Evolutionary conservation across 352 stramenopile species (phyloP).

Genomic region (Phytophthora sojae): DNA sequence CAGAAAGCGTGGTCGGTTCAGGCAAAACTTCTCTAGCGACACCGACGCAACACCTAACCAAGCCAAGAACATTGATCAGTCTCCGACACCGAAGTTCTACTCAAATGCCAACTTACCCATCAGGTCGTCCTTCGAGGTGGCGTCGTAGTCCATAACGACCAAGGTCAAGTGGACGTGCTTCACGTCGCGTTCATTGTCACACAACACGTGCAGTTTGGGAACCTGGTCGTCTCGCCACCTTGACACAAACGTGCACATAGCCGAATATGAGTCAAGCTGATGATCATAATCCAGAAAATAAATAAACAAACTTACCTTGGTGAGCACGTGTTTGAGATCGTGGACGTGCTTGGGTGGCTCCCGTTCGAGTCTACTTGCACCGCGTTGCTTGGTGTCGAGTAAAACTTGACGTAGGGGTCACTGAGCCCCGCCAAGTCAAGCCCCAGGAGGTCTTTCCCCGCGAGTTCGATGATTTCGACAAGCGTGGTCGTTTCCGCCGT

Average conservation of each 20-base stretch:
- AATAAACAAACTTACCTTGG: constrained; percentile 51
- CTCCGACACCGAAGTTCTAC: neutral
- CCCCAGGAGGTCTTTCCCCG: constrained; percentile 62
- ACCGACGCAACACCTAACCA: constrained; percentile 60
- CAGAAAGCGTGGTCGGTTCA: constrained; percentile 49
- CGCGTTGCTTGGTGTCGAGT: constrained; percentile 60
- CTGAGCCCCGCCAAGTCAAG: constrained; percentile 84
- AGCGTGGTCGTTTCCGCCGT: constrained; percentile 45
- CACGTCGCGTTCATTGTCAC: constrained; percentile 59
- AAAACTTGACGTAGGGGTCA: constrained; percentile 88
- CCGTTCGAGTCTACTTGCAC: constrained; percentile 58
- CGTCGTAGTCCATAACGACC: constrained; percentile 86
- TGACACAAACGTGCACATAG: neutral
- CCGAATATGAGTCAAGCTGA: constrained; percentile 3
- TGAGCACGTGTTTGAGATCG: constrained; percentile 71
- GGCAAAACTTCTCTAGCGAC: constrained; percentile 65
- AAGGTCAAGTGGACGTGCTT: constrained; percentile 75
- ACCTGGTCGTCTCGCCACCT: constrained; percentile 76
- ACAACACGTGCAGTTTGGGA: constrained; percentile 66
- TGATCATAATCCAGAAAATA: neutral
- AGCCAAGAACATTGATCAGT: neutral
- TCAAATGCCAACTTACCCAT: constrained; percentile 49
- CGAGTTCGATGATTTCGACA: constrained; percentile 69
- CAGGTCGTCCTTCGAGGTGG: constrained; percentile 72
- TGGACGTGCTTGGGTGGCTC: constrained; percentile 62